A percentile compares a stretch with the other conserved stretches of the same genome.
phyloP scores from a whole-genome alignment of 306 rosid species.

The Quercus glauca region DNA sequence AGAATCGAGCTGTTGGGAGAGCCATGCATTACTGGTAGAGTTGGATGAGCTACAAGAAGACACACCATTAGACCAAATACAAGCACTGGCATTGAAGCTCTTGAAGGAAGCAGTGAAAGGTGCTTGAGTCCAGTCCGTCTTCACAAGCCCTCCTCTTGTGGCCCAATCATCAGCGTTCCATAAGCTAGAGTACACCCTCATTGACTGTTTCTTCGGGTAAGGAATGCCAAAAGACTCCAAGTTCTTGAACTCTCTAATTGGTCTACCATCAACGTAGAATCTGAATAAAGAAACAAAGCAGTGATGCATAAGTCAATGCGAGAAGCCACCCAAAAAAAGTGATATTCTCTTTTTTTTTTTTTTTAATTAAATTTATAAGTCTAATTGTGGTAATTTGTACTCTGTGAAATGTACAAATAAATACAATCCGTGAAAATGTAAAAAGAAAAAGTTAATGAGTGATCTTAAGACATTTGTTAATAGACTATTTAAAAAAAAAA shows the following conservation, averaged over 20 bases:
- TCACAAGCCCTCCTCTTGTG: conserved; percentile 72
- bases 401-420: too few species aligned
- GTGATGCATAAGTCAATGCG: background rate
- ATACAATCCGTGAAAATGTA: too few species aligned
- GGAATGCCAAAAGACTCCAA: conserved; percentile 50
- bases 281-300: conserved; percentile 19
- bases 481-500: too few species aligned
- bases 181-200: conserved; percentile 63
- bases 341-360: too few species aligned
- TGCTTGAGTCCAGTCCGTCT: conserved; percentile 69
- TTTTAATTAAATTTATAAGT: too few species aligned
- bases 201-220: conserved; percentile 60
- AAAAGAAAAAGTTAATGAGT: too few species aligned
- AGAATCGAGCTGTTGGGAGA: conserved; percentile 28
- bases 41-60: conserved; percentile 22
- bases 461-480: rapidly evolving
- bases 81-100: conserved; percentile 38
- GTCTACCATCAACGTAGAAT: conserved; percentile 55
- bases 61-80: conserved; percentile 29
- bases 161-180: conserved; percentile 89
- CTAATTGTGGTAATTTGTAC: too few species aligned
- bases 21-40: conserved; percentile 21
- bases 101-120: conserved; percentile 63
- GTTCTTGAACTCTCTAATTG: conserved; percentile 69
- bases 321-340: too few species aligned